Evolutionary conservation across 2,329 filamentous ascomycete genomes (phyloP), one percentile per base, ranked within the genome.

Genomic region (Chaetomium strumarium): DNA sequence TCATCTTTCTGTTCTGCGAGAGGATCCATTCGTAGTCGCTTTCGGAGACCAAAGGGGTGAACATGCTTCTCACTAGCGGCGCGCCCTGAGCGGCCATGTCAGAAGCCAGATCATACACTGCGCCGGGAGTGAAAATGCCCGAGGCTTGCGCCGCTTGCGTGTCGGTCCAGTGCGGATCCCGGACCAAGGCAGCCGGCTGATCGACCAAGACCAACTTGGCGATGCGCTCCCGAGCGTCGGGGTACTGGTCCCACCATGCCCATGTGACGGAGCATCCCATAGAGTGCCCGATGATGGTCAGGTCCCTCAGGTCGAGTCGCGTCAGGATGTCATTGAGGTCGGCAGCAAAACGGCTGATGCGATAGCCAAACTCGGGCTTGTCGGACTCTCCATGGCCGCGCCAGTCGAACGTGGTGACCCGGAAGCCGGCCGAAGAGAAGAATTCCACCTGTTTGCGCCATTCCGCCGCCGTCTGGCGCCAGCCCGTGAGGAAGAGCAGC

Each of bases 361-460:
- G 61, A 46, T 67, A 64, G 11, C 66, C 67, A 38, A 59, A 62
- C 14, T 52, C 36, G 1, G 66, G 64, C 58, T 67, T 63, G 3
- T 68, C 67, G 12, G 66, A 68, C 19, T 66, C 65, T 38, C 66
- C 65, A 34, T 68, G 66, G n/a, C 66, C 65, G 19, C 66, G 65
- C 55, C 64, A 51, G 55, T 68, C 65, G 51, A 62, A 64, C 0
- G 66, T 64, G 7, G 64, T 68, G 16, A 67, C 62, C 29, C 61
- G 65, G 57, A 60, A 67, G 30, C 58, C 55, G 20, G 55, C 42
- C 13, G 47, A 20, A 29, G 60, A 52, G 51, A 69, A 68, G 55
- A 67, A 54, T 6, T 57, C 55, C 2, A 64, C 60, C 31, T 67
- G 66, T 50, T 67, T 65, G 41, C 58, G 58, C 63, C 64, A 69